Evolutionary conservation across 768 basidiomycete genomes (phyloP).

Genomic region (Phanerochaete sordida): DNA sequence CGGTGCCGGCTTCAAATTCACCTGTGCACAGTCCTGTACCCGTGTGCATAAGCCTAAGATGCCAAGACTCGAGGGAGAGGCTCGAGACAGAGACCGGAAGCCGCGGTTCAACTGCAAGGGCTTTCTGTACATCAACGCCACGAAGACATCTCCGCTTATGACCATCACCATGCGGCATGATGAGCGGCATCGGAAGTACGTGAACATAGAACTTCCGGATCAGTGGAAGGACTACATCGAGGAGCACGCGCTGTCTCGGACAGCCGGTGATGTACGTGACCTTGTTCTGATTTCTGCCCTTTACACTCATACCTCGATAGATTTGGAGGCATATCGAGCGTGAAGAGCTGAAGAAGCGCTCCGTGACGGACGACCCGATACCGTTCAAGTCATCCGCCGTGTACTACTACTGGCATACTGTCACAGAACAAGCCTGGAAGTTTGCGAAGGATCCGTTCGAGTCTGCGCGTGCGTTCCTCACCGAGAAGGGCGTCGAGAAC

Average conservation of each 20-base stretch:
- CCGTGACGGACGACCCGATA: too few relatives aligned
- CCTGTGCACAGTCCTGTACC: slow-evolving; percentile 3
- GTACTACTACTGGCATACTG: slow-evolving; percentile 10
- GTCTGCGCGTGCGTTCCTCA: slow-evolving; percentile 4
- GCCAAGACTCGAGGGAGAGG: not conserved
- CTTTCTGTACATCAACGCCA: slow-evolving; percentile 8
- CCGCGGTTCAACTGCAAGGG: slow-evolving; percentile 9
- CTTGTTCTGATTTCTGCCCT: not conserved
- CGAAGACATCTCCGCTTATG: not conserved
- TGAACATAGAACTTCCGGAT: slow-evolving; percentile 7
- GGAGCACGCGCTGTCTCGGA: not conserved
- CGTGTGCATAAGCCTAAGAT: slow-evolving; percentile 5
- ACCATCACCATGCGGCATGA: slow-evolving; percentile 5
- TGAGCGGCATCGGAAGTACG: not conserved
- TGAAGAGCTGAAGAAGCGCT: not conserved
- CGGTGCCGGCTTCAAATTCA: not conserved
- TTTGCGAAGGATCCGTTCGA: slow-evolving; percentile 3
- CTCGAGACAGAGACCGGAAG: not conserved
- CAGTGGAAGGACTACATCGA: slow-evolving; percentile 11
- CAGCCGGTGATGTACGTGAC: slow-evolving; percentile 3
- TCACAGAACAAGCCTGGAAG: slow-evolving; percentile 5
- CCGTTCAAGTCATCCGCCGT: slow-evolving; percentile 5
- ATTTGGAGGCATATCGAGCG: slow-evolving; percentile 12
- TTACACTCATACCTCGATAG: not conserved
- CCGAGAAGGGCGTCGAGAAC: not conserved